A percentile compares a stretch with the other conserved stretches of the same genome.
These are phyloP conservation scores for Irpex lacteus DNA, from an alignment of 1,284 basidiomycete species.

Conservation along the genomic window DNA sequence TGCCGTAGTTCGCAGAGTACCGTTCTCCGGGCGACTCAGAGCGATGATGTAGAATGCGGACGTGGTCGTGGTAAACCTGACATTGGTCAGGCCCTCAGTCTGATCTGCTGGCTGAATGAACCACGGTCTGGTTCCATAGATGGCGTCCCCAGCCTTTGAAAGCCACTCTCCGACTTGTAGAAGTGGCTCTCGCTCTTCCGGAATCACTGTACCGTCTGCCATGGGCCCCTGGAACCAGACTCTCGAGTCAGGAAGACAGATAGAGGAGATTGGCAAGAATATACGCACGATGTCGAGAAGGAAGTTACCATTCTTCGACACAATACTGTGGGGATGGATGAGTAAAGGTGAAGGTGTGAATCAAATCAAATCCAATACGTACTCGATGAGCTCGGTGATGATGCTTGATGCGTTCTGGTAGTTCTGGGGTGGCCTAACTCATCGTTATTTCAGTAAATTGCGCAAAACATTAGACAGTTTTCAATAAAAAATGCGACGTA, in stretches of 20 bases:
- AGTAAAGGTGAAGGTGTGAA: neutral
- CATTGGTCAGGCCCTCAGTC: constrained; percentile 13
- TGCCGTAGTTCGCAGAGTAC: constrained; percentile 36
- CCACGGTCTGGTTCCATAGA: constrained; percentile 28
- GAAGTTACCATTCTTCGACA: constrained; percentile 20
- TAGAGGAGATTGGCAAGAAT: neutral
- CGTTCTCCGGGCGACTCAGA: constrained; percentile 34
- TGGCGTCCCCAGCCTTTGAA: constrained; percentile 32
- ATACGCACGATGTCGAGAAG: constrained; percentile 11
- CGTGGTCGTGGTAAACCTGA: constrained; percentile 49
- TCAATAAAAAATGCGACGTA: constrained; percentile 3
- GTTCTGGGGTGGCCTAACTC: constrained; percentile 12
- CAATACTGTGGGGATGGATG: constrained; percentile 12
- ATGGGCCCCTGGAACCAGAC: constrained; percentile 16
- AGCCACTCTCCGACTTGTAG: constrained; percentile 23
- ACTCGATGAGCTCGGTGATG: constrained; percentile 18
- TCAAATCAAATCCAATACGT: neutral
- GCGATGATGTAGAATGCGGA: constrained; percentile 51
- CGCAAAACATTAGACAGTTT: constrained; percentile 19
- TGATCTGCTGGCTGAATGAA: constrained; percentile 13
- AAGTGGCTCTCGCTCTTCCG: constrained; percentile 15
- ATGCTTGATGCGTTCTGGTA: constrained; percentile 17
- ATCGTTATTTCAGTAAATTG: constrained; percentile 31
- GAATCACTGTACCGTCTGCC: constrained; percentile 16
- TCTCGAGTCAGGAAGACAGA: constrained; percentile 10